Percentiles rank a stretch among this genome's conserved stretches.
Evolutionary conservation across 495 filamentous ascomycete species (phyloP).

Genomic region (Tuber brumale): DNA sequence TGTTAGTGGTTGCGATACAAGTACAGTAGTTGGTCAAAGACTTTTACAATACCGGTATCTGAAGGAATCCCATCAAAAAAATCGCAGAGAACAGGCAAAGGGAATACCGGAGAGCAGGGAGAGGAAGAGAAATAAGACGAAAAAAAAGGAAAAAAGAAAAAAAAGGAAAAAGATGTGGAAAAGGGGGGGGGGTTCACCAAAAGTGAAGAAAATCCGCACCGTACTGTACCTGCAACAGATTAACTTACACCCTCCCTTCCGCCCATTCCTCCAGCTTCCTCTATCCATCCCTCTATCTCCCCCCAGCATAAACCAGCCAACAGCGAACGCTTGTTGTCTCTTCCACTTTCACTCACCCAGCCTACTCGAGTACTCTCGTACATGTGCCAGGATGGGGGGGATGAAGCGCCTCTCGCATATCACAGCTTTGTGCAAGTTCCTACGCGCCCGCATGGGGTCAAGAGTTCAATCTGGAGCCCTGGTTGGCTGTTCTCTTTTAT

Average conservation of each 20-base stretch:
- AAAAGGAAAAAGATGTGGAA: background rate
- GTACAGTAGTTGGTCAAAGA: too few species aligned
- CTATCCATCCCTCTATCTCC: conserved; percentile 7
- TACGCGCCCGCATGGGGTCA: background rate
- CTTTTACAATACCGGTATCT: background rate
- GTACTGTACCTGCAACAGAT: background rate
- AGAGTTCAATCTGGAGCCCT: background rate
- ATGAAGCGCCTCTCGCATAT: background rate
- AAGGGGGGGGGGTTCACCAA: background rate
- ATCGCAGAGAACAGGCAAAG: background rate
- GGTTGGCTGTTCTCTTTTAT: background rate
- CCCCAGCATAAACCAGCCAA: background rate
- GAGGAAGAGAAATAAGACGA: background rate
- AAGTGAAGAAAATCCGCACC: background rate
- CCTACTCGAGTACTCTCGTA: background rate
- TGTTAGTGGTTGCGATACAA: background rate
- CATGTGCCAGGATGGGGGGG: background rate
- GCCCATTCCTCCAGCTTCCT: too few species aligned
- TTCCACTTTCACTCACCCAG: background rate
- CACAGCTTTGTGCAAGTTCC: background rate
- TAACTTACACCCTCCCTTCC: background rate
- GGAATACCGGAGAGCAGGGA: background rate
- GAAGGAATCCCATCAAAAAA: background rate
- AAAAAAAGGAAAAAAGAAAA: background rate
- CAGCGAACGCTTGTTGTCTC: background rate